phyloP scores from a whole-genome alignment of 176 grass and related monocot genomes.

The bread wheat (Triticum aestivum) region IWGSC_CS_RefSeq_v2.1 NC_057800.1:455959701-455960200 shows the following conservation, averaged over 20 bases:
- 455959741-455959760: neutral
- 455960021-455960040: neutral
- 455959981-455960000: neutral
- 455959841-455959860: slow-evolving; percentile 17
- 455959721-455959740: slow-evolving; percentile 1
- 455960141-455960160: slow-evolving; percentile 15
- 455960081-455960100: slow-evolving; percentile 19
- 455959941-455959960: neutral
- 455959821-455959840: neutral
- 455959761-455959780: neutral
- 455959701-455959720: neutral
- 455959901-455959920: neutral
- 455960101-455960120: neutral
- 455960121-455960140: neutral
- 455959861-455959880: neutral
- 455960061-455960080: slow-evolving; percentile 8
- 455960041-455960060: neutral
- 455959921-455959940: neutral
- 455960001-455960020: neutral
- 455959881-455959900: neutral
- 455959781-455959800: slow-evolving; percentile 4
- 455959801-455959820: neutral
- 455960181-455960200: slow-evolving; percentile 77
- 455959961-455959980: slow-evolving; percentile 18
- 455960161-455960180: slow-evolving; percentile 30